Conservation (phyloP, 2,329 filamentous ascomycete genomes). For the Paraphaeosphaeria sporulosa region DNA sequence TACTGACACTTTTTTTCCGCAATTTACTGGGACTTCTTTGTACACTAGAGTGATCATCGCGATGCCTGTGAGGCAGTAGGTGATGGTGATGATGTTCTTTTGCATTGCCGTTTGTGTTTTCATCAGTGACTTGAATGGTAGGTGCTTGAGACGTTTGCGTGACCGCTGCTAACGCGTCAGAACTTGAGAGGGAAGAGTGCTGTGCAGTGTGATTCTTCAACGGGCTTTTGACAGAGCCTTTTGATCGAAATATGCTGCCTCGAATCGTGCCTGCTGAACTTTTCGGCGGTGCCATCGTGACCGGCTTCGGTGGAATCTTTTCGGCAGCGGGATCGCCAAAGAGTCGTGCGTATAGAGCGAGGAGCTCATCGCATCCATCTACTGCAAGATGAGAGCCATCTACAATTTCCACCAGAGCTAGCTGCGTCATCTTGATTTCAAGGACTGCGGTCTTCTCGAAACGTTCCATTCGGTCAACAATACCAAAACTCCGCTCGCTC, state of each 20-base stretch:
- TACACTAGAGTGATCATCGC: slow-evolving; percentile 44
- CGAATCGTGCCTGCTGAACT: slow-evolving; percentile 72
- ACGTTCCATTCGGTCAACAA: slow-evolving; percentile 82
- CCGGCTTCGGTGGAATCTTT: slow-evolving; percentile 48
- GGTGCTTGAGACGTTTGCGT: slow-evolving; percentile 60
- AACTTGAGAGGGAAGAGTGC: slow-evolving; percentile 36
- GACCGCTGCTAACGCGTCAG: slow-evolving; percentile 35
- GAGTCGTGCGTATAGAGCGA: slow-evolving; percentile 80
- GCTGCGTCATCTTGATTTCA: slow-evolving; percentile 95
- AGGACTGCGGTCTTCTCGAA: slow-evolving; percentile 86
- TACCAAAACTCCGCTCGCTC: slow-evolving; percentile 48
- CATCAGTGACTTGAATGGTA: slow-evolving; percentile 78
- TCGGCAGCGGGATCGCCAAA: slow-evolving; percentile 68
- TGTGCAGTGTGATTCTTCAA: slow-evolving; percentile 27
- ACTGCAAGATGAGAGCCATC: slow-evolving; percentile 87
- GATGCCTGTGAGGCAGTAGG: slow-evolving; percentile 43
- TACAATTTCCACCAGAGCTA: slow-evolving; percentile 80
- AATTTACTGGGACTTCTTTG: slow-evolving; percentile 50
- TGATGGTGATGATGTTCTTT: slow-evolving; percentile 47
- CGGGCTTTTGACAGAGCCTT: slow-evolving; percentile 38
- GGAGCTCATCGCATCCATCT: slow-evolving; percentile 84
- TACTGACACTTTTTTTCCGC: slow-evolving; percentile 49
- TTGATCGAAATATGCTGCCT: slow-evolving; percentile 77
- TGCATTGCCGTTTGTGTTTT: slow-evolving; percentile 54
- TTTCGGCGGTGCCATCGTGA: slow-evolving; percentile 62